These are phyloP conservation scores for Guadua angustifolia DNA, from an alignment of 176 grass and related monocot genomes.

Conservation along the genomic window DNA sequence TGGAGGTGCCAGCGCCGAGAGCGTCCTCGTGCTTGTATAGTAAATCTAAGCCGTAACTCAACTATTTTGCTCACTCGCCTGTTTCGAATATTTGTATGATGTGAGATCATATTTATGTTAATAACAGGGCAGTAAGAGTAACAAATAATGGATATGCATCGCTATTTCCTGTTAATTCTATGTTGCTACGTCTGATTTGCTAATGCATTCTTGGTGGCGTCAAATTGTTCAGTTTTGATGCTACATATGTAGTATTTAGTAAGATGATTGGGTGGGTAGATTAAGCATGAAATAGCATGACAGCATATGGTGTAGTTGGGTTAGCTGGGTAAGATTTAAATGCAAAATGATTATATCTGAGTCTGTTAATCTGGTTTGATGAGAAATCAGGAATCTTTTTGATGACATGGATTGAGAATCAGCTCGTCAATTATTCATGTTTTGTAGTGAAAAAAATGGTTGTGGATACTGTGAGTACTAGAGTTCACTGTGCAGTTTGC, in stretches of 20 bases:
- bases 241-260: not conserved
- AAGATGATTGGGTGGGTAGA: not conserved
- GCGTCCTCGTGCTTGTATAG: slow-evolving; percentile 62
- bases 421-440: not conserved
- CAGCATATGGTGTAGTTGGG: not conserved
- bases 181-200: slow-evolving; percentile 7
- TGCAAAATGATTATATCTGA: slow-evolving; percentile 5
- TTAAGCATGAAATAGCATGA: slow-evolving; percentile 12
- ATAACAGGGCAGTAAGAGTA: slow-evolving; percentile 36
- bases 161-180: not conserved
- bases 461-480: not conserved
- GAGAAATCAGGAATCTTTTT: not conserved
- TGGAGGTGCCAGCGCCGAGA: slow-evolving; percentile 23
- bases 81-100: slow-evolving; percentile 41
- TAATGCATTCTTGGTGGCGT: not conserved
- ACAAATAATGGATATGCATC: slow-evolving; percentile 36
- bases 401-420: not conserved
- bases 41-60: slow-evolving; percentile 35
- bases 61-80: slow-evolving; percentile 40
- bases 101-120: slow-evolving; percentile 40
- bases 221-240: not conserved
- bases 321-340: not conserved
- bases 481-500: not conserved
- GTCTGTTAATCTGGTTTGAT: not conserved
- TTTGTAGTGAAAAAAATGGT: not conserved